Base-by-base conservation (phyloP, 2,329 filamentous ascomycete species). In the Xylariaceae sp. region DNA sequence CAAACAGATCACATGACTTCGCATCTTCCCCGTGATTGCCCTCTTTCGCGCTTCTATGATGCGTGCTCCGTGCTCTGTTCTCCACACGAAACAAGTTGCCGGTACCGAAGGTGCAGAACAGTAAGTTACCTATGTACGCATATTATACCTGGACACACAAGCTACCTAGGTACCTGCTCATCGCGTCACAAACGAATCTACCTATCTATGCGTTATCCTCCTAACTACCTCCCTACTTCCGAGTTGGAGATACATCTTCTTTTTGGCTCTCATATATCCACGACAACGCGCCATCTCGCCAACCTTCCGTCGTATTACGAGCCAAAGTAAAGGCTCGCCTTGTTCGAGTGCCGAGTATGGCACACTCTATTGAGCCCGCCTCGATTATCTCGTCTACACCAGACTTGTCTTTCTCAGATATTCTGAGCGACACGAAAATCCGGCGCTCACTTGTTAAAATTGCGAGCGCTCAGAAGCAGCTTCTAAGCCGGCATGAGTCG, bases 401-500 rank as follows among this genome's bases (percentile, higher is more conserved):
- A 6, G 44, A 53, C 4, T 55, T 54, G 6, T 62, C 60, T 47
- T 58, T 59, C 8, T 57, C 60, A 2, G 61, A 65, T 32, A 19
- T 67, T 35, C n/a, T 70, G 47, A 67, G 64, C 47, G 53, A 66
- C 19, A 67, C 63, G 34, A 67, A 61, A 19, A 74, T 81, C 51
- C 66, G 68, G 32, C 69, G 68, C 19, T 67, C 63, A 43, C 74
- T 78, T 60, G 65, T 78, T 34, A 69, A 63, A 29, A 76, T 81
- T 50, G 72, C 77, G 1, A 69, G 65, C 30, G 72, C 78, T 12
- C 83, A 86, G 60, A 63, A 67, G 43, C 61, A 69, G 6, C 68
- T 85, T 4, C 67, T 86, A 1, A 71, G 75, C 4, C 65, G 71
- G 8, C 57, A 68, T 4, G 70, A 75, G 12, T 78, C 71, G 5